Evolutionary conservation across 805 yeast species (phyloP).

Genomic region (Candida michaelii): DNA sequence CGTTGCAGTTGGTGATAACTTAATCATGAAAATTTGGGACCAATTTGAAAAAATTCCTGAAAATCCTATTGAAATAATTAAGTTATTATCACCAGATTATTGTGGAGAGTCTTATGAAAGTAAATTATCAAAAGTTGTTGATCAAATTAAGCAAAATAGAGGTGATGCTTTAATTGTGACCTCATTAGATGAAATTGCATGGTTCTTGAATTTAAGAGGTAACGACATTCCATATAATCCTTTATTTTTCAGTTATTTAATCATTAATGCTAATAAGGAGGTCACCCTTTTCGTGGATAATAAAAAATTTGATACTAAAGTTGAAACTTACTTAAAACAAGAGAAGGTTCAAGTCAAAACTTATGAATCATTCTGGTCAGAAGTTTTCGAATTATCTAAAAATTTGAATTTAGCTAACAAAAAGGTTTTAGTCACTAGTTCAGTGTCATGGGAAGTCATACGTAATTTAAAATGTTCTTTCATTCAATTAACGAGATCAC

Average conservation of each 20-base stretch:
- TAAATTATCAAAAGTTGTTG: constrained; percentile 53
- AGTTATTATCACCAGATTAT: constrained; percentile 49
- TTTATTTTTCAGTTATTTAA: constrained; percentile 46
- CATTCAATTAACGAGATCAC: constrained; percentile 31
- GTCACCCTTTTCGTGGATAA: constrained; percentile 45
- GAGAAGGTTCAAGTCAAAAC: constrained; percentile 33
- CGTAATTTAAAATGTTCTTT: constrained; percentile 32
- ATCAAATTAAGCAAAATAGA: constrained; percentile 23
- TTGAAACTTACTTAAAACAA: constrained; percentile 23
- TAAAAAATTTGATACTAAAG: constrained; percentile 35
- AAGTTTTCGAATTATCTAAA: constrained; percentile 38
- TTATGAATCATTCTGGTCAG: constrained; percentile 48
- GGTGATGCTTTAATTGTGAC: constrained; percentile 41
- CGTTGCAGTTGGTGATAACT: constrained; percentile 53
- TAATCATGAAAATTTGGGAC: constrained; percentile 76
- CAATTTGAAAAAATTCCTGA: constrained; percentile 63
- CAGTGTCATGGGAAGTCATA: constrained; percentile 41
- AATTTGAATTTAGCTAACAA: constrained; percentile 30
- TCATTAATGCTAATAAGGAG: constrained; percentile 26
- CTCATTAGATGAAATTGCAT: constrained; percentile 54
- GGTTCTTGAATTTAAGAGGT: constrained; percentile 54
- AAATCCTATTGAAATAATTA: constrained; percentile 48
- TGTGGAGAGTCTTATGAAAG: constrained; percentile 64
- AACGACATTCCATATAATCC: constrained; percentile 57
- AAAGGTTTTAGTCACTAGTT: constrained; percentile 30